Evolutionary conservation across 2,329 filamentous ascomycete species (phyloP).

Genomic region (Didymella segeticola): DNA sequence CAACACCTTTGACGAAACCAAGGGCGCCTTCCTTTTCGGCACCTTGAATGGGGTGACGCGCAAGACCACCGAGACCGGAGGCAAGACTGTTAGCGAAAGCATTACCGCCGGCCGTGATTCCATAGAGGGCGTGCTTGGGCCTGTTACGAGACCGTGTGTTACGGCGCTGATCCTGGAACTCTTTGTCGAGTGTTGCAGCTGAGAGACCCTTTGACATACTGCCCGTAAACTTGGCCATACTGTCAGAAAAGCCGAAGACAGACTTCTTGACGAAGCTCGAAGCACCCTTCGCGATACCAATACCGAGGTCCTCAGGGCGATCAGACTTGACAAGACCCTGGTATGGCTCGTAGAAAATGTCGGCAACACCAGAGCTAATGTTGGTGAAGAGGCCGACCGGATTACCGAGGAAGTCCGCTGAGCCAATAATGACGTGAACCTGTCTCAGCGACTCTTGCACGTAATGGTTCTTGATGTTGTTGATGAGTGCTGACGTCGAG

Average conservation of each 20-base stretch:
- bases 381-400: conserved; percentile 98
- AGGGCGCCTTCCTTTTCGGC: conserved; percentile 93
- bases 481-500: conserved; percentile 80
- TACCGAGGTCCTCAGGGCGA: conserved; percentile 89
- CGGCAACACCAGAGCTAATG: conserved; percentile 93
- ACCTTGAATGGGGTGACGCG: conserved; percentile 91
- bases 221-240: conserved; percentile 96
- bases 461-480: conserved; percentile 92
- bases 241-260: conserved; percentile 96
- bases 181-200: conserved; percentile 94
- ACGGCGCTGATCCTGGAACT: conserved; percentile 94
- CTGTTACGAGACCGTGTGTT: conserved; percentile 93
- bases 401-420: conserved; percentile 96
- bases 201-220: conserved; percentile 96
- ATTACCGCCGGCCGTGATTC: conserved; percentile 93
- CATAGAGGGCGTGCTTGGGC: conserved; percentile 96
- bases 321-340: conserved; percentile 97
- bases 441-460: conserved; percentile 95
- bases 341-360: conserved; percentile 99
- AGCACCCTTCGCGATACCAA: conserved; percentile 95
- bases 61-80: conserved; percentile 90
- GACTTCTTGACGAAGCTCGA: conserved; percentile 98
- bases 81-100: conserved; percentile 92
- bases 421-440: conserved; percentile 95
- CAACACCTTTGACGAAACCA: conserved; percentile 97